These are phyloP conservation scores for Neurospora sp. DNA, from an alignment of 495 filamentous ascomycete genomes.

Conservation along the genomic window DNA sequence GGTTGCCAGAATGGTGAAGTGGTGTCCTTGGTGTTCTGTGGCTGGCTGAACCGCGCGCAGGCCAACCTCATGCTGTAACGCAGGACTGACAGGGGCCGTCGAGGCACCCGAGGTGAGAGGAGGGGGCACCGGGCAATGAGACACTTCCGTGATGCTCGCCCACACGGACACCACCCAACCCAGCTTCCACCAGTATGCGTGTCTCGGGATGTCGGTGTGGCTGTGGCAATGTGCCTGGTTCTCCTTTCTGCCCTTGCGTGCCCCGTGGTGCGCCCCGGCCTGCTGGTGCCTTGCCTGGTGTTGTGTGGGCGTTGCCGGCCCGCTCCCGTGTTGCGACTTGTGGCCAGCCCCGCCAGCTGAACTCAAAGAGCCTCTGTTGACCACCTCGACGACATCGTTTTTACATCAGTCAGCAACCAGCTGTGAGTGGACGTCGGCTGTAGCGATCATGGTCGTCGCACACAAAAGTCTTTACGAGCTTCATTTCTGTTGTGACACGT, in stretches of 20 bases:
- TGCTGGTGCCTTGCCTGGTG: background rate
- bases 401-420: background rate
- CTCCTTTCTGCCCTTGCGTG: background rate
- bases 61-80: background rate
- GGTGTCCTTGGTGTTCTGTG: background rate
- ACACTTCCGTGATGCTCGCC: background rate
- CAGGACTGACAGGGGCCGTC: background rate
- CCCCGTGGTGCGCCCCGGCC: background rate
- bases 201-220: background rate
- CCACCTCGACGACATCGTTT: background rate
- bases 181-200: background rate
- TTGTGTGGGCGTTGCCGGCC: background rate
- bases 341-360: background rate
- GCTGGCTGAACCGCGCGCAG: background rate
- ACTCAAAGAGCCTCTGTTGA: background rate
- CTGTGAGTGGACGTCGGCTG: background rate
- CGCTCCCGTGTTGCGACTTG: background rate
- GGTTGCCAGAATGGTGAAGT: background rate
- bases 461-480: background rate
- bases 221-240: background rate
- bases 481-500: background rate
- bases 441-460: background rate
- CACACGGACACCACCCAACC: background rate
- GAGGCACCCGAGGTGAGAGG: background rate
- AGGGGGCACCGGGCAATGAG: background rate